phyloP scores from a whole-genome alignment of 176 grass and related monocot genomes.

The Musa acuminata region DNA sequence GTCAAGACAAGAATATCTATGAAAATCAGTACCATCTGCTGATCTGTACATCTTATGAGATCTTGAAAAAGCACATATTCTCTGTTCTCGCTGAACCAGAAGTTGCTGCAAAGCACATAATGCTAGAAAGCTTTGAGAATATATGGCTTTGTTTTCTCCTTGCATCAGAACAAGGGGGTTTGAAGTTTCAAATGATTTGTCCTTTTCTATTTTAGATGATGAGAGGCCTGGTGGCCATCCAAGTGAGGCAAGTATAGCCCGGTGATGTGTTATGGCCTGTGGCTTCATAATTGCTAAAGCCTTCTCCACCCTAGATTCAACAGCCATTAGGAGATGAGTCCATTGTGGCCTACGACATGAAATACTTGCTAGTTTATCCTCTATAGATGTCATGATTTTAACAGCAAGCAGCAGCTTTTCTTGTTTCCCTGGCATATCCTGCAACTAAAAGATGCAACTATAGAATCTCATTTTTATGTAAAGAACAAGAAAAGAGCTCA shows the following conservation, averaged over 20 bases:
- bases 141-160: conserved; percentile 49
- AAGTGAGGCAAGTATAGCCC: conserved; percentile 64
- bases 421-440: conserved; percentile 49
- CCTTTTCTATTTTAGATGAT: conserved; percentile 36
- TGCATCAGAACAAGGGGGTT: conserved; percentile 85
- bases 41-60: background rate
- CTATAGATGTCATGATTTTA: conserved; percentile 59
- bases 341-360: conserved; percentile 39
- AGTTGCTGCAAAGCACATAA: conserved; percentile 80
- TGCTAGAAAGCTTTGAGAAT: conserved; percentile 70
- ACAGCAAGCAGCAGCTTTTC: conserved; percentile 55
- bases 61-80: conserved; percentile 6
- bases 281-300: conserved; percentile 65
- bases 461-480: background rate
- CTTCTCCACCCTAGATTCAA: conserved; percentile 91
- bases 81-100: conserved; percentile 40
- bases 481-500: background rate
- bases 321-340: conserved; percentile 61
- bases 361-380: conserved; percentile 48
- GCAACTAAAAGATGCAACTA: conserved; percentile 21
- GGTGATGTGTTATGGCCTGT: conserved; percentile 70
- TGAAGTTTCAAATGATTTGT: conserved; percentile 42
- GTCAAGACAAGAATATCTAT: conserved; percentile 32
- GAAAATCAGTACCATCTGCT: conserved; percentile 25
- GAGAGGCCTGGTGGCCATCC: conserved; percentile 79